phyloP scores from a whole-genome alignment of 371 early-diverging fungal genomes.

The Mucor saturninus region DNA sequence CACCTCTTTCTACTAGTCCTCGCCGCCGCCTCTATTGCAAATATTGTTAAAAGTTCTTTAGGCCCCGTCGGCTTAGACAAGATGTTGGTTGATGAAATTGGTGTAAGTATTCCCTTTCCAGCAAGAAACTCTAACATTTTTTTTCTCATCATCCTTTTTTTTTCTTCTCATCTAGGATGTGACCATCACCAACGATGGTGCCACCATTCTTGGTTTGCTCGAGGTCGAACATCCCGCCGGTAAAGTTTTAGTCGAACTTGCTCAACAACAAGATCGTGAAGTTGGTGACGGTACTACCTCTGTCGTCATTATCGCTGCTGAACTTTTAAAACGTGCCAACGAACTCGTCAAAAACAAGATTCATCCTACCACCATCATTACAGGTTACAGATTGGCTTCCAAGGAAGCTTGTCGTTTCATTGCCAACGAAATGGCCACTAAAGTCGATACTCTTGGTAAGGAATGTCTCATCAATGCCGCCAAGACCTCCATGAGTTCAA shows the following conservation, averaged over 20 bases:
- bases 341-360: slow-evolving; percentile 98
- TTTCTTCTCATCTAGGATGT: slow-evolving; percentile 76
- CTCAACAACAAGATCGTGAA: slow-evolving; percentile 99
- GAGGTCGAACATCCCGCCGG: slow-evolving; percentile 99
- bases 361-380: slow-evolving; percentile 98
- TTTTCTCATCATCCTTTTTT: slow-evolving; percentile 12
- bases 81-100: slow-evolving; percentile 99
- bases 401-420: slow-evolving; percentile 99
- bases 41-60: slow-evolving; percentile 97
- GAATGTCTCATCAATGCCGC: slow-evolving; percentile 97
- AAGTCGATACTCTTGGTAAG: slow-evolving; percentile 91
- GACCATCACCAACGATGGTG: slow-evolving; percentile 99
- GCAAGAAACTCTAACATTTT: not conserved
- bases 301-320: slow-evolving; percentile 99
- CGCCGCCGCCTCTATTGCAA: slow-evolving; percentile 89
- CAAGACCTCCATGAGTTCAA: slow-evolving; percentile 98
- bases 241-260: slow-evolving; percentile 97
- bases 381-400: slow-evolving; percentile 97
- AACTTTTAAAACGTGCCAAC: slow-evolving; percentile 96
- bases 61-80: slow-evolving; percentile 99
- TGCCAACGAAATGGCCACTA: slow-evolving; percentile 93
- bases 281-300: slow-evolving; percentile 99
- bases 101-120: slow-evolving; percentile 57
- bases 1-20: slow-evolving; percentile 24
- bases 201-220: slow-evolving; percentile 97